Evolutionary conservation across 352 stramenopile genomes (phyloP).

Genomic region (Globisporangium nodosum): DNA sequence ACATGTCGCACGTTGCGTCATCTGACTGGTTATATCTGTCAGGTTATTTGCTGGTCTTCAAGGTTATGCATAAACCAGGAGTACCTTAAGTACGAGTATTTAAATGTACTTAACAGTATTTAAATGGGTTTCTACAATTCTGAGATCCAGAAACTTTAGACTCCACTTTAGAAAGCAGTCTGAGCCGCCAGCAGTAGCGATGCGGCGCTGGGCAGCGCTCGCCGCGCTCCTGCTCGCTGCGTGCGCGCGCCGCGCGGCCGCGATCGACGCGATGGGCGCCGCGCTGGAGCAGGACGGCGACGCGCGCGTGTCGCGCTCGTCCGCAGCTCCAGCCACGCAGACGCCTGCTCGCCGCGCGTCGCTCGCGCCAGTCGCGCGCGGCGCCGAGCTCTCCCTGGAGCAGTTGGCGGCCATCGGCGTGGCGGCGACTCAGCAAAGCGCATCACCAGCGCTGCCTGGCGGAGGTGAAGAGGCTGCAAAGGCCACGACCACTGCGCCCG

Average conservation of each 20-base stretch:
- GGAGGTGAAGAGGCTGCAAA: not conserved
- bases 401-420: constrained; percentile 13
- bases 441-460: not conserved
- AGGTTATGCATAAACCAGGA: too few relatives aligned
- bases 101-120: too few relatives aligned
- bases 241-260: not conserved
- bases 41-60: too few relatives aligned
- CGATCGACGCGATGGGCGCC: constrained; percentile 11
- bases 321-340: not conserved
- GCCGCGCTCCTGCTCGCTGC: not conserved
- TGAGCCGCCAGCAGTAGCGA: not conserved
- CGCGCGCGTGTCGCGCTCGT: not conserved
- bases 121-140: too few relatives aligned
- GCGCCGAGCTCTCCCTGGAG: constrained; percentile 9
- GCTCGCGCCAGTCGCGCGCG: not conserved
- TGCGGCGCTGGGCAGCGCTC: not conserved
- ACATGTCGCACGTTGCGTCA: not conserved
- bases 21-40: too few relatives aligned
- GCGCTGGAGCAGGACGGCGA: constrained; percentile 9
- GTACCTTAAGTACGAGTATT: too few relatives aligned
- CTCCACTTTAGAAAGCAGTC: too few relatives aligned
- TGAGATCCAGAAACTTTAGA: too few relatives aligned
- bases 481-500: too few relatives aligned
- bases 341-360: not conserved
- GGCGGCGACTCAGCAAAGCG: not conserved